A percentile compares a stretch with the other conserved stretches of the same genome.
These are phyloP conservation scores for button mushroom (Agaricus bisporus) DNA, from an alignment of 768 basidiomycete species.

Conservation along the genomic window DNA sequence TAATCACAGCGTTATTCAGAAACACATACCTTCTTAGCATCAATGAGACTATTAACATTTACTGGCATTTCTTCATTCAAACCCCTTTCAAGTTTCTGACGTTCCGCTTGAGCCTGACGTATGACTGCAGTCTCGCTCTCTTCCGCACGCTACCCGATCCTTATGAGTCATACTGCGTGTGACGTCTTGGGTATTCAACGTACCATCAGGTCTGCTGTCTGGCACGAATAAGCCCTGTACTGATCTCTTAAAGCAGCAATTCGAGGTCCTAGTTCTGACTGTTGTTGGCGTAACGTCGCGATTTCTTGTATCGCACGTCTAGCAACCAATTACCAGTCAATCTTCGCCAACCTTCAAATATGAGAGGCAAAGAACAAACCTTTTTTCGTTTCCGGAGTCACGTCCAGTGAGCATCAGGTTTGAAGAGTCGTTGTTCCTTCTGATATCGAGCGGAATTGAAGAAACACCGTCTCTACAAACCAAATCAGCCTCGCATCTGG, in stretches of 20 bases:
- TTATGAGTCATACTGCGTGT: not conserved
- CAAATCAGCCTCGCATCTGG: not conserved
- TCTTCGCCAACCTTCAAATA: not conserved
- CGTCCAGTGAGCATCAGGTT: constrained; percentile 48
- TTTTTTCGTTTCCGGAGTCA: constrained; percentile 41
- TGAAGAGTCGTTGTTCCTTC: constrained; percentile 25
- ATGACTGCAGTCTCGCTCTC: constrained; percentile 17
- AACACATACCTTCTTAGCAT: constrained; percentile 43
- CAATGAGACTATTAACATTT: constrained; percentile 50
- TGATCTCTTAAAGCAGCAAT: constrained; percentile 17
- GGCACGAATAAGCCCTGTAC: constrained; percentile 15
- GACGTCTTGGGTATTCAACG: not conserved
- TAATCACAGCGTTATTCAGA: not conserved
- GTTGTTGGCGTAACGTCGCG: constrained; percentile 20
- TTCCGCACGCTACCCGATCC: constrained; percentile 21
- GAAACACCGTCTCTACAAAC: constrained; percentile 59
- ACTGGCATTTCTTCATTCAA: constrained; percentile 66
- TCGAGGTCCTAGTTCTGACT: constrained; percentile 16
- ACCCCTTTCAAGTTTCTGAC: constrained; percentile 46
- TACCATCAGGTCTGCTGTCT: not conserved
- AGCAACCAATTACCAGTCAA: not conserved
- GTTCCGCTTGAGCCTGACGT: constrained; percentile 25
- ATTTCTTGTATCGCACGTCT: constrained; percentile 32
- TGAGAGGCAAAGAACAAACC: constrained; percentile 26
- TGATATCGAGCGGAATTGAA: constrained; percentile 33